phyloP scores from a whole-genome alignment of 139 green algal genomes.

The Asterochloris sp. region DNA sequence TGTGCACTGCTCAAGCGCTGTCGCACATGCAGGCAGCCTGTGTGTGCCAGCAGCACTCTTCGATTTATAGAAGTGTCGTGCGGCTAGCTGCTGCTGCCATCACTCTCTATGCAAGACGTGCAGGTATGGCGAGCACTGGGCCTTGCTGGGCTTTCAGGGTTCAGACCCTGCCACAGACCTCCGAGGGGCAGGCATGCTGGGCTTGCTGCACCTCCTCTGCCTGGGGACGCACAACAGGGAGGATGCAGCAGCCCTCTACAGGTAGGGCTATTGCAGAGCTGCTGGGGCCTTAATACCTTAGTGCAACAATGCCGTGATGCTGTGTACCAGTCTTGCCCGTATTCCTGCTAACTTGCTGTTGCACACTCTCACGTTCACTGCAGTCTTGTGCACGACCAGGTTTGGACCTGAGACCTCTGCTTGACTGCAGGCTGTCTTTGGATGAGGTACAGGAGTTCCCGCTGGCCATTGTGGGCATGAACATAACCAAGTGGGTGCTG shows the following conservation, averaged over 20 bases:
- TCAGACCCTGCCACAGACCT: conserved; percentile 68
- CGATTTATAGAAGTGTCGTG: no score
- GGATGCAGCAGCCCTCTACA: conserved; percentile 27
- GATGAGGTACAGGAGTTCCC: conserved; percentile 58
- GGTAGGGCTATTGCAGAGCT: not conserved
- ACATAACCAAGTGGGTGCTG: conserved; percentile 61
- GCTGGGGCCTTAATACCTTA: not conserved
- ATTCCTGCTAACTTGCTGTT: not conserved
- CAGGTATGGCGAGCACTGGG: conserved; percentile 59
- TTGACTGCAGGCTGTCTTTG: conserved; percentile 39
- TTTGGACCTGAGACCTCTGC: not conserved
- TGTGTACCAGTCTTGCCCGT: not conserved
- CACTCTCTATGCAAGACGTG: not conserved
- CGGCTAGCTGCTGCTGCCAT: no score
- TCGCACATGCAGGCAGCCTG: no score
- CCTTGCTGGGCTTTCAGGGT: conserved; percentile 64
- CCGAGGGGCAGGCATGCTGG: conserved; percentile 57
- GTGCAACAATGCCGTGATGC: not conserved
- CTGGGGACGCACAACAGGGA: conserved; percentile 29
- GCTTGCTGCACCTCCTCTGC: conserved; percentile 56
- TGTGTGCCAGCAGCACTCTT: no score
- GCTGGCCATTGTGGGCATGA: conserved; percentile 55
- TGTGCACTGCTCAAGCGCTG: no score
- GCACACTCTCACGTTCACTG: not conserved
- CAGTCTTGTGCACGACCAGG: not conserved